phyloP scores from a whole-genome alignment of 163 green algal species.

The Scenedesmus sp. region DNA sequence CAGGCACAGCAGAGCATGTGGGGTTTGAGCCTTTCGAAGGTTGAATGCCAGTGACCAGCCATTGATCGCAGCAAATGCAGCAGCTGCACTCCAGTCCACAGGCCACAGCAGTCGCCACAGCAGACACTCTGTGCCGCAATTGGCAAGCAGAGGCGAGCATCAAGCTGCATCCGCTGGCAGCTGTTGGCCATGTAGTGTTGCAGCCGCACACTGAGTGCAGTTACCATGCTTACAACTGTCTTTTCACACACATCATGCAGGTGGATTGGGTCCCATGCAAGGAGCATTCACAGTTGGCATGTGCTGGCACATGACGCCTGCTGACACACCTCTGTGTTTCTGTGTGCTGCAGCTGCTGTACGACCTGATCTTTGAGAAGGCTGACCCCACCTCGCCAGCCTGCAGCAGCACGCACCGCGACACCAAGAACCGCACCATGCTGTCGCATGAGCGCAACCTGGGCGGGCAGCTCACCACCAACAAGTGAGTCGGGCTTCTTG shows the following conservation, averaged over 20 bases:
- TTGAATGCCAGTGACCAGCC: neutral
- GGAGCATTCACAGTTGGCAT: neutral
- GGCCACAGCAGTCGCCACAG: neutral
- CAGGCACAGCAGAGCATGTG: neutral
- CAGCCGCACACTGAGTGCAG: no score
- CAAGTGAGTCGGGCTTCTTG: neutral
- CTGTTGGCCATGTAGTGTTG: no score
- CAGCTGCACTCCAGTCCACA: neutral
- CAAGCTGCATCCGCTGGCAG: no score
- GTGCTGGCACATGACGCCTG: neutral
- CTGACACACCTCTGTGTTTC: neutral
- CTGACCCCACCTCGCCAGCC: constrained; percentile 63
- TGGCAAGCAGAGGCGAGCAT: no score
- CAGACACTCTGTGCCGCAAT: no score
- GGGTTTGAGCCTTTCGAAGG: no score
- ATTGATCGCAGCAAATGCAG: neutral
- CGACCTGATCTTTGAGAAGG: constrained; percentile 84
- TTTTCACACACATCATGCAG: no score
- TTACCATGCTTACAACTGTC: no score
- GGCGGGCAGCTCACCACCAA: constrained; percentile 74
- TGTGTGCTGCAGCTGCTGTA: constrained; percentile 72
- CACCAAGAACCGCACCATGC: constrained; percentile 84
- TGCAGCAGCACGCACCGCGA: constrained; percentile 74
- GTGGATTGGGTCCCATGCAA: neutral
- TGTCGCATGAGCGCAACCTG: constrained; percentile 70